phyloP scores from a whole-genome alignment of 1,284 basidiomycete genomes.

The Inonotus obliquus region DNA sequence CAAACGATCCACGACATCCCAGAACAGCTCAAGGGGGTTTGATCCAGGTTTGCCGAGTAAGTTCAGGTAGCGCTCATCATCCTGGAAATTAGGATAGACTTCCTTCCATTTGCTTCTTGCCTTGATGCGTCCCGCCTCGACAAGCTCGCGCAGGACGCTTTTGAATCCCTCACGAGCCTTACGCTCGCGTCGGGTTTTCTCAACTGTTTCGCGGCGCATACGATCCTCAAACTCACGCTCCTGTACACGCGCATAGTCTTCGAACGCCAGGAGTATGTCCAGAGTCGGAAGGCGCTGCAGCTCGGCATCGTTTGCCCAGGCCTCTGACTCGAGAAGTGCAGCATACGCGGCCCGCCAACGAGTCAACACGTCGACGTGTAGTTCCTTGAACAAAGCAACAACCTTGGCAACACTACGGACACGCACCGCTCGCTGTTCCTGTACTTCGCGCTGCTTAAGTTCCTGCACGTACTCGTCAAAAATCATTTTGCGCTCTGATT shows the following conservation, averaged over 20 bases:
- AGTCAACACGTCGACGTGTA: conserved; percentile 84
- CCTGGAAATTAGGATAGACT: conserved; percentile 70
- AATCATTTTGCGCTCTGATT: conserved; percentile 77
- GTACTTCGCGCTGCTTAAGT: conserved; percentile 82
- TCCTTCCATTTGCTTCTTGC: conserved; percentile 90
- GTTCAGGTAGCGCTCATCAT: conserved; percentile 78
- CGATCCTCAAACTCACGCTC: conserved; percentile 88
- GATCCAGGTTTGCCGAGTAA: conserved; percentile 91
- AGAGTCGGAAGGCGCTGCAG: conserved; percentile 79
- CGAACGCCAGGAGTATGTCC: conserved; percentile 87
- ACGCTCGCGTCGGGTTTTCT: conserved; percentile 76
- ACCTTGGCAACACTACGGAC: conserved; percentile 76
- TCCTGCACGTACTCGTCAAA: conserved; percentile 88
- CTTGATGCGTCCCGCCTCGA: conserved; percentile 64
- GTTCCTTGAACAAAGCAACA: conserved; percentile 70
- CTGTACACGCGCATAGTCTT: conserved; percentile 83
- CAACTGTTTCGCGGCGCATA: conserved; percentile 71
- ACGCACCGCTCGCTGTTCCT: conserved; percentile 71
- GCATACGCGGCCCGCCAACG: conserved; percentile 83
- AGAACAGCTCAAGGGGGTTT: conserved; percentile 93
- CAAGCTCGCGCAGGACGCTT: conserved; percentile 68
- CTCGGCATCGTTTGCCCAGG: conserved; percentile 72
- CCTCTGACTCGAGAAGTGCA: conserved; percentile 69
- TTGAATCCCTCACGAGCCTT: conserved; percentile 88
- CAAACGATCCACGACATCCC: conserved; percentile 86